A percentile compares a stretch with the other conserved stretches of the same genome.
Conservation (phyloP, 2,329 filamentous ascomycete genomes). For the Neoascochyta sp. region DNA sequence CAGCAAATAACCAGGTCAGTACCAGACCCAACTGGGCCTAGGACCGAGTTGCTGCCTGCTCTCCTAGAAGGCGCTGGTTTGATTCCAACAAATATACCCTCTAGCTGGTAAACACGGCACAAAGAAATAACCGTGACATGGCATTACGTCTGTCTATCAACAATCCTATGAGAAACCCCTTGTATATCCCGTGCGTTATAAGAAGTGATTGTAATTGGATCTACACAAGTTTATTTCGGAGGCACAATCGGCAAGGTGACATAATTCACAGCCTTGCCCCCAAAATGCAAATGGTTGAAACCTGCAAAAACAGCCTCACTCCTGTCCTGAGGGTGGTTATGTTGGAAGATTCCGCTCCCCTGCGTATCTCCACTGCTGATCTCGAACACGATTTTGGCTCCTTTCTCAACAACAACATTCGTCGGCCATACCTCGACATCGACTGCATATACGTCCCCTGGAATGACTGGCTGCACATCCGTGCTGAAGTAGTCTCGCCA, state of each 20-base stretch:
- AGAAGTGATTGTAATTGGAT: no score
- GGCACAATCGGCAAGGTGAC: constrained; percentile 54
- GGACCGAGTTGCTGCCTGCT: no score
- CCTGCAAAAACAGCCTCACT: constrained; percentile 45
- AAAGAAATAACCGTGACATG: no score
- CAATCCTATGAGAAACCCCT: no score
- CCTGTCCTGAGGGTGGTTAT: constrained; percentile 50
- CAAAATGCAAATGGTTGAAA: constrained; percentile 54
- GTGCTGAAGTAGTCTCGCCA: constrained; percentile 57
- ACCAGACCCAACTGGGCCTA: no score
- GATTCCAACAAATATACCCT: no score
- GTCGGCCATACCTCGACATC: constrained; percentile 65
- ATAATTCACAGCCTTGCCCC: constrained; percentile 49
- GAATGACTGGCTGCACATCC: constrained; percentile 51
- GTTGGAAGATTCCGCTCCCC: constrained; percentile 56
- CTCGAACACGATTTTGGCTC: constrained; percentile 55
- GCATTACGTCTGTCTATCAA: no score
- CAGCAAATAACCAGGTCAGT: no score
- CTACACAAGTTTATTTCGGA: constrained; percentile 35
- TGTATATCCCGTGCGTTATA: no score
- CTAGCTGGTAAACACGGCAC: no score
- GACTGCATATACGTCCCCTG: constrained; percentile 55
- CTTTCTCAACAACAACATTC: constrained; percentile 54
- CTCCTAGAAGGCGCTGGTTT: no score
- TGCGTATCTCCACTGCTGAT: constrained; percentile 55